Percentiles rank a stretch among this genome's conserved stretches.
phyloP scores from a whole-genome alignment of 2,329 filamentous ascomycete genomes.

The Phaeoacremonium minimum region DNA sequence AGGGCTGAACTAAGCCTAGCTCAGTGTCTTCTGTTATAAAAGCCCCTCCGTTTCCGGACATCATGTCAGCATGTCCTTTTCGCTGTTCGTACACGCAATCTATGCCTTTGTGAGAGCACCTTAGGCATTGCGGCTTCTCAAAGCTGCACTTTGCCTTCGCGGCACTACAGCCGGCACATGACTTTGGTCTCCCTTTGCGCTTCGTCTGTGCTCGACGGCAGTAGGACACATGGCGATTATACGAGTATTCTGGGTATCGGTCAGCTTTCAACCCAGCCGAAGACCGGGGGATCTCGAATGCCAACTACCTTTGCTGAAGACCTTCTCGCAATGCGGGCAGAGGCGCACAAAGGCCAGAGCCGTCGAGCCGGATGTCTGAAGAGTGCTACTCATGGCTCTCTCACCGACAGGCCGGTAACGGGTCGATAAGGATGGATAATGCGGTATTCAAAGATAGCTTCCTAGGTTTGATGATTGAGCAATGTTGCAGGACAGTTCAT shows the following conservation, averaged over 20 bases:
- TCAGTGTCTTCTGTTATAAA: not conserved
- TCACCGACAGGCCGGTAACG: too few relatives aligned
- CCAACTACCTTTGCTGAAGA: not conserved
- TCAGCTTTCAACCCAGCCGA: too few relatives aligned
- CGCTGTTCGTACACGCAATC: not conserved
- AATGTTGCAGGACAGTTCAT: too few relatives aligned
- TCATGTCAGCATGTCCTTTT: not conserved
- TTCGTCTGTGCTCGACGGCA: not conserved
- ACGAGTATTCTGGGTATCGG: too few relatives aligned
- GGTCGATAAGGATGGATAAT: too few relatives aligned
- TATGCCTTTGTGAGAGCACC: not conserved
- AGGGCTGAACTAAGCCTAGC: too few relatives aligned
- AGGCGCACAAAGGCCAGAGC: not conserved
- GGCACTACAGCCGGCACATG: not conserved
- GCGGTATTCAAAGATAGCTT: too few relatives aligned
- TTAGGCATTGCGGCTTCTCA: not conserved
- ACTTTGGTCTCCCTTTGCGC: not conserved
- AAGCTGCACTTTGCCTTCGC: not conserved
- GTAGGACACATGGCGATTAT: not conserved
- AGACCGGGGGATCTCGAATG: too few relatives aligned
- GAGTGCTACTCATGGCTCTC: not conserved
- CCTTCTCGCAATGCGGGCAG: not conserved
- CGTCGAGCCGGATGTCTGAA: not conserved
- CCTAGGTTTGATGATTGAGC: too few relatives aligned
- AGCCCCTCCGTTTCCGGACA: not conserved